phyloP scores from a whole-genome alignment of 1,284 basidiomycete genomes.

The Golubevia pallescens region DNA sequence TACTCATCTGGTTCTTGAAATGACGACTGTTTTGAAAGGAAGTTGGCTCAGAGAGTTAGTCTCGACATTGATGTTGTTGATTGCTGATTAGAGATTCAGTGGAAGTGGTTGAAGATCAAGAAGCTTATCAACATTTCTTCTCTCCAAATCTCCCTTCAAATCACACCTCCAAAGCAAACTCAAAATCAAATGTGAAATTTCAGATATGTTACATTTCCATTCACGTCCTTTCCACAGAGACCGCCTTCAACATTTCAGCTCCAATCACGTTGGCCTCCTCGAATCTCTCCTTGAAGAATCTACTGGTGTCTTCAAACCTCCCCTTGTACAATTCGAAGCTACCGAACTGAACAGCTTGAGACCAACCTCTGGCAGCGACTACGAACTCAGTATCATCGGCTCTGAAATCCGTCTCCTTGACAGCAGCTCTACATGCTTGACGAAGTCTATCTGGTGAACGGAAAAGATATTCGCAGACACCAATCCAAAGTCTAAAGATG shows the following conservation, averaged over 20 bases:
- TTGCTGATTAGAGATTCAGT: too few relatives aligned
- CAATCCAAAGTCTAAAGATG: slow-evolving; percentile 94
- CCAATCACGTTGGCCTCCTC: slow-evolving; percentile 58
- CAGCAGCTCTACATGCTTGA: slow-evolving; percentile 69
- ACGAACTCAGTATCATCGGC: slow-evolving; percentile 92
- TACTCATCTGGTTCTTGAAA: neutral
- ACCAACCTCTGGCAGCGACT: slow-evolving; percentile 91
- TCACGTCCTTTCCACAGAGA: too few relatives aligned
- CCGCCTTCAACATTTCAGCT: slow-evolving; percentile 64
- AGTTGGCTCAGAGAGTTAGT: too few relatives aligned
- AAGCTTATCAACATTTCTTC: too few relatives aligned
- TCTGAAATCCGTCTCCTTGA: slow-evolving; percentile 81
- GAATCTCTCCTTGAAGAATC: slow-evolving; percentile 58
- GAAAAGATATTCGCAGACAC: slow-evolving; percentile 95
- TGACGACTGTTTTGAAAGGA: too few relatives aligned
- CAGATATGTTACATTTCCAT: too few relatives aligned
- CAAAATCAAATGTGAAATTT: too few relatives aligned
- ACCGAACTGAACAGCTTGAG: slow-evolving; percentile 77
- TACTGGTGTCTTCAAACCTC: slow-evolving; percentile 79
- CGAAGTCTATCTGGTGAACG: slow-evolving; percentile 66
- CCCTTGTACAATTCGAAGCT: slow-evolving; percentile 85
- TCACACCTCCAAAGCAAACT: too few relatives aligned
- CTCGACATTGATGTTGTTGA: too few relatives aligned
- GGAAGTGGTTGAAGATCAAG: too few relatives aligned
- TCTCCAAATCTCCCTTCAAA: too few relatives aligned